These are phyloP conservation scores for Arachnomyces sp. DNA, from an alignment of 2,329 filamentous ascomycete genomes.

Conservation along the genomic window DNA sequence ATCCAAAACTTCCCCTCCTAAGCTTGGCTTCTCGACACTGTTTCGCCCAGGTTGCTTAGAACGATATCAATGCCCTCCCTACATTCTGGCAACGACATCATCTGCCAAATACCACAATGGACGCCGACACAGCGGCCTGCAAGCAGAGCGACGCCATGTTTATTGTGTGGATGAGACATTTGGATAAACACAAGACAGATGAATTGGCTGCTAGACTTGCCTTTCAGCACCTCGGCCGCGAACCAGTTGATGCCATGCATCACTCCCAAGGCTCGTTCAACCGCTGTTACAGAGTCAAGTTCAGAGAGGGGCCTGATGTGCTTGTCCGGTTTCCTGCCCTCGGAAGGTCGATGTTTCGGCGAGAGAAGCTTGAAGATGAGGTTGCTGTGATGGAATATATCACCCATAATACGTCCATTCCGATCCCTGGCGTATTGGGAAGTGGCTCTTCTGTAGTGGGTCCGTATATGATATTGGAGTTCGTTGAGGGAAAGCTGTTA, in stretches of 20 bases:
- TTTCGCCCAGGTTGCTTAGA: too few relatives aligned
- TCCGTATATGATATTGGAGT: constrained; percentile 7
- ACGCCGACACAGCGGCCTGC: constrained; percentile 4
- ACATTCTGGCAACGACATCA: too few relatives aligned
- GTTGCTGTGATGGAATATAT: constrained; percentile 10
- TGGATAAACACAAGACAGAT: constrained; percentile 2
- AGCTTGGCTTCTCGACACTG: too few relatives aligned
- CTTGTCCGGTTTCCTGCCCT: constrained; percentile 13
- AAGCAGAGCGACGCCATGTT: constrained; percentile 5
- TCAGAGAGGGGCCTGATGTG: constrained; percentile 9
- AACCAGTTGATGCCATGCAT: constrained; percentile 1
- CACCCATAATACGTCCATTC: constrained; percentile 7
- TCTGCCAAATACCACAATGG: constrained; percentile 1
- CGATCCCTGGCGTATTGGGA: constrained; percentile 2
- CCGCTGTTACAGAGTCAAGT: constrained; percentile 13
- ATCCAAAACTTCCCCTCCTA: too few relatives aligned
- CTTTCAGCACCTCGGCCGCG: constrained; percentile 3
- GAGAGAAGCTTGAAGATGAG: constrained; percentile 11
- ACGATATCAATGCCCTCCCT: too few relatives aligned
- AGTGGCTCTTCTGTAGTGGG: constrained; percentile 3
- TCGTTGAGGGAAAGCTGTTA: constrained; percentile 11
- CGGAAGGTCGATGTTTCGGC: constrained; percentile 8
- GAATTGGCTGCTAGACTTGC: constrained; percentile 4
- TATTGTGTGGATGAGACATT: constrained; percentile 4
- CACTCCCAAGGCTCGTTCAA: constrained; percentile 13